Base-by-base conservation (phyloP, 2,329 filamentous ascomycete genomes). In the Fusarium sulawesiense region DNA sequence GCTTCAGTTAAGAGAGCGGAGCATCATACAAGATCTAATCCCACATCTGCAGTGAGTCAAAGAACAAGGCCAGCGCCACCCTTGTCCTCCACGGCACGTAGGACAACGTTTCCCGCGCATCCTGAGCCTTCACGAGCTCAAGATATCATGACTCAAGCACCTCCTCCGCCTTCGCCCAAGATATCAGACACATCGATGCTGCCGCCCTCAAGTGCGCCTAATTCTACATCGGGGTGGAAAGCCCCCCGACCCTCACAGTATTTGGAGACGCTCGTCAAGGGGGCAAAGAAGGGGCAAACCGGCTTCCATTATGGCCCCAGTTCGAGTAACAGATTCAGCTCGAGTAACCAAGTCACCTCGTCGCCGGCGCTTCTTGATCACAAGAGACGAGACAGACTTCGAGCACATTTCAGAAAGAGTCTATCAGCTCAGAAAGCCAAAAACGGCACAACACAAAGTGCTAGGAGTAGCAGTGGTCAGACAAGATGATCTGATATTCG, bases 371-470 rank as follows among this genome's bases (percentile, higher is more conserved):
- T 64, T 72, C 20, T 66, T 73, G 21, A 61, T 55, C 9, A 74
- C 75, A 46, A 69, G 77, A 37, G 64, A 69, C 40, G 74, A 49
- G 74, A 59, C 3, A 73, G 71, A 21, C 60, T 79, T 29, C 63
- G 71, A 20, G 75, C 76, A 32, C 72, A 76, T 56, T 75, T 79
- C 57, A 64, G 74, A 32, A 75, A 68, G 47, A 72, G 64, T 21
- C 69, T 56, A 21, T 57, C 25, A 14, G 32, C 68, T 2, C 56
- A 53, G 14, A 65, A 58, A 21, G 55, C 55, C 21, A 56, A 60
- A n/a, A 64, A 56, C 9, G 63, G 59, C n/a, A n/a, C 44, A 13
- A 14, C 57, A 29, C 50, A 51, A 41, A 51, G 50, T 44, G 25
- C 29, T 16, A 25, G 55, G 27, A 71, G 71, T 34, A 70, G 71